These are phyloP conservation scores for Echites panduratus DNA, from an alignment of 257 asterid species.

Conservation along the genomic window DNA sequence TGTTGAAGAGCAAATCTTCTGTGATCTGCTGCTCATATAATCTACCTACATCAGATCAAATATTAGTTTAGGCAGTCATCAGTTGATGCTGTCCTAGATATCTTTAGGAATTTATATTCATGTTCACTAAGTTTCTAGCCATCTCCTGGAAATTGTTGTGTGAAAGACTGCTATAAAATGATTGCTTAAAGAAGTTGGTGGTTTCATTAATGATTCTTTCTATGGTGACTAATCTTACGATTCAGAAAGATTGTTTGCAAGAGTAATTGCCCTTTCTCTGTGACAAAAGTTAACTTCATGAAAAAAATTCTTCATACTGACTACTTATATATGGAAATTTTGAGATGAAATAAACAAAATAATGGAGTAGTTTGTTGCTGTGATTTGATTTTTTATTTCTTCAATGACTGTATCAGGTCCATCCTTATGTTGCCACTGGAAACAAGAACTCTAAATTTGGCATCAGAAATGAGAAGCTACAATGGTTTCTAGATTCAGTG, in stretches of 20 bases:
- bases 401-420: conserved; percentile 53
- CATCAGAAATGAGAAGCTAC: conserved; percentile 90
- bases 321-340: not conserved
- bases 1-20: not conserved
- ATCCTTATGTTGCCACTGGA: conserved; percentile 97
- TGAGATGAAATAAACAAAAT: not conserved
- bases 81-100: not conserved
- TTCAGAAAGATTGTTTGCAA: not conserved
- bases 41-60: not conserved
- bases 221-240: not conserved
- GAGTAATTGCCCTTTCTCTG: not conserved
- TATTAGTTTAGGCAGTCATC: not conserved
- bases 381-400: not conserved
- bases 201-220: not conserved
- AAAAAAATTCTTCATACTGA: not conserved
- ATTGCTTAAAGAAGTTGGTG: not conserved
- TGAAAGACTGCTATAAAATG: not conserved
- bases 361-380: not conserved
- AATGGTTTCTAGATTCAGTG: conserved; percentile 93
- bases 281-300: not conserved
- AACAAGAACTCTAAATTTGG: conserved; percentile 94
- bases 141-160: not conserved
- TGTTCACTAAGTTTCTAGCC: not conserved
- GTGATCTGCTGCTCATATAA: not conserved
- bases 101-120: not conserved